Conservation (phyloP, 345 rosid species). For the Rhodamnia rubescens region DNA sequence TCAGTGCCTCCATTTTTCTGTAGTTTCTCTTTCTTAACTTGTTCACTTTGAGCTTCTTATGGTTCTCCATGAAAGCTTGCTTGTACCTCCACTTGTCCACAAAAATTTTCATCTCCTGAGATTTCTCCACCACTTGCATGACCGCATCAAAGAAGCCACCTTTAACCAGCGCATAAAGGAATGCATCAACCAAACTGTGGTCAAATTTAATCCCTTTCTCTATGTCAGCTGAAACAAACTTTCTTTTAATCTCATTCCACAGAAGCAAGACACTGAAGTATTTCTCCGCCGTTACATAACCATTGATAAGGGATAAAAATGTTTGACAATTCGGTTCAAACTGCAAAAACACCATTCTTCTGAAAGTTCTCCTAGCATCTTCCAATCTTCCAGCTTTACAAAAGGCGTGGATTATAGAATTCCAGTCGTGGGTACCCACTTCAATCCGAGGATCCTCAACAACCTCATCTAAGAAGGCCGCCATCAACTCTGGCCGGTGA, state of each 20-base stretch:
- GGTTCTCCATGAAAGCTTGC: conserved; percentile 95
- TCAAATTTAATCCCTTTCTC: conserved; percentile 47
- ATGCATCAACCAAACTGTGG: conserved; percentile 71
- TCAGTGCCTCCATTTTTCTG: conserved; percentile 85
- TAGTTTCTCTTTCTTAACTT: conserved; percentile 76
- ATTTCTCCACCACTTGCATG: conserved; percentile 91
- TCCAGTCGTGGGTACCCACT: conserved; percentile 94
- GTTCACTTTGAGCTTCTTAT: conserved; percentile 80
- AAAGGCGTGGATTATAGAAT: conserved; percentile 89
- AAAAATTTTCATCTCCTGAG: conserved; percentile 84
- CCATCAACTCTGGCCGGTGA: conserved; percentile 76
- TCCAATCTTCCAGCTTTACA: conserved; percentile 82
- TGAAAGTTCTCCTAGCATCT: conserved; percentile 79
- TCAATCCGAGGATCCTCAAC: conserved; percentile 84
- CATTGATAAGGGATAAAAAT: conserved; percentile 74
- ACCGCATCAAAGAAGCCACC: conserved; percentile 96
- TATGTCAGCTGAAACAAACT: conserved; percentile 35
- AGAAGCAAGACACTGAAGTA: conserved; percentile 63
- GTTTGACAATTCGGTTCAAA: conserved; percentile 85
- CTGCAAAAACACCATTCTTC: conserved; percentile 77
- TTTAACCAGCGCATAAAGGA: conserved; percentile 78
- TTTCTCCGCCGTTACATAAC: conserved; percentile 64
- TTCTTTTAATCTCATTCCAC: conserved; percentile 82
- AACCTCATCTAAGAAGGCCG: conserved; percentile 84
- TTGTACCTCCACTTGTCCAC: conserved; percentile 96